Base-by-base conservation (phyloP, 2,329 filamentous ascomycete species). In the Verticillium longisporum region DNA sequence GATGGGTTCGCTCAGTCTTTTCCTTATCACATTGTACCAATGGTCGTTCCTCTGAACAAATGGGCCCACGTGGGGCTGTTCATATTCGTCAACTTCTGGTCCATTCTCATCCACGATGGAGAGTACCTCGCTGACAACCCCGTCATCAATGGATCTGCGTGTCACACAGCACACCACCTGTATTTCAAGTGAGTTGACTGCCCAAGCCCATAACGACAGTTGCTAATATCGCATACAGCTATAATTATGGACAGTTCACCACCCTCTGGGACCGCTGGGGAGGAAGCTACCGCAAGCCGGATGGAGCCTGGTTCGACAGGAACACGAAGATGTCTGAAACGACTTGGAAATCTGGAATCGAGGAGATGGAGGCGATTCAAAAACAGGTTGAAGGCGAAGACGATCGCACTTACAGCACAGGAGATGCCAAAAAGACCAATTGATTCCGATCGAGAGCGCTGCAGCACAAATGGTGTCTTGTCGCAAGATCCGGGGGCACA, bases 51-150 rank as follows among this genome's bases (percentile, higher is more conserved):
- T 0, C 83, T 98, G 36, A 91, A 97, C 74, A 97, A 97, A 78
- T 83, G 92, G 72, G 89, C 91, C 34, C 97, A 93, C 71, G 87
- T 97, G 58, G 83, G 82, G 13, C 86, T 97, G 41, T 98, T 97
- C 77, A 80, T 89, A 68, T 96, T 96, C 73, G 91, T 98, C 79
- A 96, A 98, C 78, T 86, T 97, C 76, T 98, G 94, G 94, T 96
- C 93, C 45, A 91, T 98, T 69, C 83, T 97, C 78, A 97, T 98
- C 70, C 87, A 98, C 75, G 94, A 98, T 70, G 94, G 94, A 70
- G 94, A 98, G 78, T 97, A 96, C 73, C 85, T 96, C 15, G 89
- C 92, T 70, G 90, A 97, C 77, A 91, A 89, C 70, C 89, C 92
- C n/a, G 75, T 97, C 67, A 87, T 97, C 77, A 98, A 98, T 73